Conservation (phyloP, 2,329 filamentous ascomycete genomes). For the Alternaria alternata region DNA sequence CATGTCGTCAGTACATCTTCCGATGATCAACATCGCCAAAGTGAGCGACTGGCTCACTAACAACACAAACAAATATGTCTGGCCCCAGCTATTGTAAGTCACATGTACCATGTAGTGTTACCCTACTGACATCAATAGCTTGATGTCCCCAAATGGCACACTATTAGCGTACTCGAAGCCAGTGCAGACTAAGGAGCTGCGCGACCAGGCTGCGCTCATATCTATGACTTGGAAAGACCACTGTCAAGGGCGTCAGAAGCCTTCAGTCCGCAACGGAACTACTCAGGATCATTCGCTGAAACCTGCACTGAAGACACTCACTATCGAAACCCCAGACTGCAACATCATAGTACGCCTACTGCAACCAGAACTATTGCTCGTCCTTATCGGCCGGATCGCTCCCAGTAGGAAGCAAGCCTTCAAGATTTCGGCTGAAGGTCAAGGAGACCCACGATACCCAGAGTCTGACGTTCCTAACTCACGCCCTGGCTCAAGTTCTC, state of each 20-base stretch:
- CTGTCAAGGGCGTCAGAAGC: constrained; percentile 28
- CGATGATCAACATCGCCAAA: constrained; percentile 56
- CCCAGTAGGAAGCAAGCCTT: constrained; percentile 50
- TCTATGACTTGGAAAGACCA: constrained; percentile 61
- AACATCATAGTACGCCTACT: constrained; percentile 58
- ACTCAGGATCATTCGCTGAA: constrained; percentile 21
- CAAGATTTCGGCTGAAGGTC: constrained; percentile 55
- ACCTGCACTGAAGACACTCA: constrained; percentile 53
- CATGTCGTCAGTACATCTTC: constrained; percentile 22
- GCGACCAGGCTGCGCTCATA: constrained; percentile 59
- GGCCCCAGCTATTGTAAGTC: constrained; percentile 55
- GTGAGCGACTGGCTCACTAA: constrained; percentile 55
- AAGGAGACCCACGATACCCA: constrained; percentile 53
- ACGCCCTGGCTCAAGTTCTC: constrained; percentile 15
- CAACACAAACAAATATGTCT: constrained; percentile 55
- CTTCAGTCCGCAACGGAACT: constrained; percentile 14
- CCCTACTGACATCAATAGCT: constrained; percentile 37
- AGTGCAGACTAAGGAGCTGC: constrained; percentile 58
- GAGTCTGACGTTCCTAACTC: constrained; percentile 17
- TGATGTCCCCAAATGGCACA: constrained; percentile 62
- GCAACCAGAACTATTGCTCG: constrained; percentile 57
- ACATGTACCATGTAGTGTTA: neutral
- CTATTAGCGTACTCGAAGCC: constrained; percentile 59
- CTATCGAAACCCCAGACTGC: constrained; percentile 55
- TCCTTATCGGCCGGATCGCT: constrained; percentile 58